Percentiles rank a stretch among this genome's conserved stretches.
Conservation (phyloP, 768 basidiomycete species). For the Pleurotus giganteus region DNA sequence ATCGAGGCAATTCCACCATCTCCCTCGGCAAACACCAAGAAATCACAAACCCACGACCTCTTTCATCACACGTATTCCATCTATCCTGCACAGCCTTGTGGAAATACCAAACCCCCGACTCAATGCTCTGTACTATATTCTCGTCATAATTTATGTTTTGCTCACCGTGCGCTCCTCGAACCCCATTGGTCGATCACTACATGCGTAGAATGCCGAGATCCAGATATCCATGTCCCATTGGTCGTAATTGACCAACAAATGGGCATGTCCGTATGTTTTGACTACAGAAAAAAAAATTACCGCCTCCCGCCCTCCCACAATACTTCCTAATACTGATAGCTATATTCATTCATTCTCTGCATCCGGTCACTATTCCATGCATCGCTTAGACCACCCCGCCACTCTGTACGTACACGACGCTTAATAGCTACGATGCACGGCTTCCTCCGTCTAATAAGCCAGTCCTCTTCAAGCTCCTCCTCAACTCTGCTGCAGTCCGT, state of each 20-base stretch:
- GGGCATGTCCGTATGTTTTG: neutral
- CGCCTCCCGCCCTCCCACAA: neutral
- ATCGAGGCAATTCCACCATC: neutral
- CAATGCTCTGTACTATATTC: neutral
- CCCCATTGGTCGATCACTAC: neutral
- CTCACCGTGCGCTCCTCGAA: neutral
- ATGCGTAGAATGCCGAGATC: conserved; percentile 1
- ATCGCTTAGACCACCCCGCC: neutral
- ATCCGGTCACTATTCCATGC: neutral
- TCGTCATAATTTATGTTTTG: neutral
- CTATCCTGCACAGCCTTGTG: conserved; percentile 3
- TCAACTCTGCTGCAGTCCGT: conserved; percentile 78
- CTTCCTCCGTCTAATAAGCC: conserved; percentile 31
- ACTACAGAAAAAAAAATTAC: neutral
- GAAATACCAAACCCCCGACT: neutral
- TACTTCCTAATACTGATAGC: neutral
- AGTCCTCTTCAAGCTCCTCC: conserved; percentile 57
- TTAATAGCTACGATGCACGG: neutral
- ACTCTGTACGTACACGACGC: neutral
- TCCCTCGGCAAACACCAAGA: conserved; percentile 6
- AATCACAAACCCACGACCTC: neutral
- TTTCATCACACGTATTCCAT: neutral
- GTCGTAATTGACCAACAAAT: conserved; percentile 3
- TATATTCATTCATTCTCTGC: neutral
- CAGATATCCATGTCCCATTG: neutral